Base-by-base conservation (phyloP, 345 rosid genomes). In the Eucalyptus regnans region DNA sequence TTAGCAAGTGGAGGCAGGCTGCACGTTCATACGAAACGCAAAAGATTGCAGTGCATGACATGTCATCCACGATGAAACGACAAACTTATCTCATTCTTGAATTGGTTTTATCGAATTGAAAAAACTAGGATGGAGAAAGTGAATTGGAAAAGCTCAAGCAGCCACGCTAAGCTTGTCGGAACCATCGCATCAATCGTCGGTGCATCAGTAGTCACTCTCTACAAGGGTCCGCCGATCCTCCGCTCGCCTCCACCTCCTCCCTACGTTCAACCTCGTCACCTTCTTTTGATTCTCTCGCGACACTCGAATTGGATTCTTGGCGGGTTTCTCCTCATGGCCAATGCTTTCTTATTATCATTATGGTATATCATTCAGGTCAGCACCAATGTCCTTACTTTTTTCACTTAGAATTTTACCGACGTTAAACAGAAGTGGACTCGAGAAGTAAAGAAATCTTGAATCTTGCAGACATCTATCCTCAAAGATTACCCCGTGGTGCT, bases 351-450 rank as follows among this genome's bases (percentile, higher is more conserved):
- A 52, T 44, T 87, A 86, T 92, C 94, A 85, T 85, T 91, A 25
- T 91, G 92, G 90, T 87, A 91, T n/a, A 94, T 94, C 71, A 54
- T 92, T 81, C 93, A 91, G 93, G 94, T 93, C 64, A 86, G 60
- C 54, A 71, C 62, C 66, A 20, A 11, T 33, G 1, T 50, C 64
- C 58, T 44, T 13, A 84, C 11, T 44, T 44, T 50, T 44, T 44
- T 44, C 2, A 4, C 1, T 13, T 84, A 13, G 9, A 84, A 46
- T 29, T 31, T 46, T 37, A 5, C 29, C n/a, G n/a, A 83, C 31
- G 27, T 52, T 52, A 52, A 52, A 52, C 58, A 7, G 58, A 56
- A 56, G 62, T 22, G 9, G 3, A 56, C 12, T 56, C 27, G 3
- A 23, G 29, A 56, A 56, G 13, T 23, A 84, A 31, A 83, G 48